A percentile compares a stretch with the other conserved stretches of the same genome.
Evolutionary conservation across 2,329 filamentous ascomycete species (phyloP).

Genomic region (Alternaria brassicicola): DNA sequence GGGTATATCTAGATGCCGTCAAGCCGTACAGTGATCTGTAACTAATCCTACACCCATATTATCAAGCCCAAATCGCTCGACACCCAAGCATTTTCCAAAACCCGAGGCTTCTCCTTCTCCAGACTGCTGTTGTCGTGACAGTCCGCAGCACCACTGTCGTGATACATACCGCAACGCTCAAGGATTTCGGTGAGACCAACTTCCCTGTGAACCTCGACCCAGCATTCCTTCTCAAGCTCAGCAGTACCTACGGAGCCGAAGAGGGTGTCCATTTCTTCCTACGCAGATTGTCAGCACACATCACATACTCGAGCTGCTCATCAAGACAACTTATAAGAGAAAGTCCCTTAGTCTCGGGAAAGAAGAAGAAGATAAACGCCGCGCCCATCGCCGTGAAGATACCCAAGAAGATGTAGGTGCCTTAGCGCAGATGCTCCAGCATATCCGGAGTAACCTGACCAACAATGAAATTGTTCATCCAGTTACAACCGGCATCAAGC

Average conservation of each 20-base stretch:
- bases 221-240: slow-evolving; percentile 69
- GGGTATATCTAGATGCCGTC: neutral
- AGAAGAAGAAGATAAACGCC: slow-evolving; percentile 58
- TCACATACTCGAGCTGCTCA: slow-evolving; percentile 51
- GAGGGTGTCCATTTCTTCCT: slow-evolving; percentile 67
- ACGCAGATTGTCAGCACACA: slow-evolving; percentile 41
- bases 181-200: slow-evolving; percentile 63
- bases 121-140: neutral
- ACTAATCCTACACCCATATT: too few relatives aligned
- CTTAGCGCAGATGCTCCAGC: slow-evolving; percentile 68
- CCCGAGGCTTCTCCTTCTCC: slow-evolving; percentile 25
- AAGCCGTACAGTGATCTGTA: neutral
- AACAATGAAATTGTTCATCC: slow-evolving; percentile 64
- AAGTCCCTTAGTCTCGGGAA: slow-evolving; percentile 61
- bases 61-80: too few relatives aligned
- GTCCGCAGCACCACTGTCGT: neutral
- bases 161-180: slow-evolving; percentile 19
- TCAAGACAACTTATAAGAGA: slow-evolving; percentile 54
- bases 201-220: slow-evolving; percentile 73
- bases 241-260: slow-evolving; percentile 72
- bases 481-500: slow-evolving; percentile 62
- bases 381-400: slow-evolving; percentile 68
- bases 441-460: slow-evolving; percentile 74
- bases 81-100: slow-evolving; percentile 1
- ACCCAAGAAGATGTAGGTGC: slow-evolving; percentile 75